Base-by-base conservation (phyloP, 192 early-diverging fungal genomes). In the Linnemannia zychae region DNA sequence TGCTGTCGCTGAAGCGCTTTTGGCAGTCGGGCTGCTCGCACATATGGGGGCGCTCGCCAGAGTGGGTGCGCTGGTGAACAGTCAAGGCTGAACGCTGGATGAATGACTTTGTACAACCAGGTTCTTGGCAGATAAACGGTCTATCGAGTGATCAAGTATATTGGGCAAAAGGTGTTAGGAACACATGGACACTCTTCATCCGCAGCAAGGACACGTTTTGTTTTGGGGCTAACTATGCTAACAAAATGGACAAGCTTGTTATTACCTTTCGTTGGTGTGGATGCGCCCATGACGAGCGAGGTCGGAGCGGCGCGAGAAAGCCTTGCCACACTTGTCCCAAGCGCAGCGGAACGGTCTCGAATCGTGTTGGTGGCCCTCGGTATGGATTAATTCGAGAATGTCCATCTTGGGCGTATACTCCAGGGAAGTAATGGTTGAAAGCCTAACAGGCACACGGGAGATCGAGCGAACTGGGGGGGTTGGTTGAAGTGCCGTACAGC, bases 51-150 rank as follows among this genome's bases (percentile, higher is more conserved):
- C 93, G 89, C 82, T 95, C 94, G 37, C 95, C 95, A 18, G 95
- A 91, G 86, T 96, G 95, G 1, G 93, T 95, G 81, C 96, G 92
- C 71, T 90, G 84, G 84, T 97, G 96, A 34, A 97, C 95, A 6
- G 93, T 95, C 75, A 97, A 84, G 71, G 96, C 96, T 13, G 94
- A 96, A 63, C 94, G 89, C 91, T 97, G 77, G 84, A 97, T 95
- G 71, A 97, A 97, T 65, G 93, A 90, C 89, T 97, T 97, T 71
- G 90, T 93, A 81, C 96, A 97, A 53, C 89, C 89, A 46, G 82
- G 80, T 73, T 92, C 91, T 36, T 49, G 71, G 80, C 95, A 96
- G 37, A 85, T 80, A 84, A 94, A 96, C 2, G 95, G 94, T 83
- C 91, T 88, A 73, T 33, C 6, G 18, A 20, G 31, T 22, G 33